These are phyloP conservation scores for Mortierella sp. DNA, from an alignment of 371 early-diverging fungal genomes.

Conservation along the genomic window DNA sequence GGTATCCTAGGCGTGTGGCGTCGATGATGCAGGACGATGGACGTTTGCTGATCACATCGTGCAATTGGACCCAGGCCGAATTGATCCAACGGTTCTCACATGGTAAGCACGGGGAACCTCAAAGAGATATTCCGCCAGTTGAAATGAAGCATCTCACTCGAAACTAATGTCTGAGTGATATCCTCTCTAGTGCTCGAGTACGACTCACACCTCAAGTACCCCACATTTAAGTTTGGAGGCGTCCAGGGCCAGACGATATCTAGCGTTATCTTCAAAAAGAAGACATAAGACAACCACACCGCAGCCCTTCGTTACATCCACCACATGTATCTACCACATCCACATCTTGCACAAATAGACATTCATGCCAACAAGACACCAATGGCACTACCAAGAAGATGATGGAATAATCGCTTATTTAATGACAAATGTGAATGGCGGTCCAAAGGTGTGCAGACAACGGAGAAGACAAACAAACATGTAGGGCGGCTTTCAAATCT, in stretches of 20 bases:
- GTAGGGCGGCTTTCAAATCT: slow-evolving; percentile 63
- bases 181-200: slow-evolving; percentile 67
- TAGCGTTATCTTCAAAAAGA: slow-evolving; percentile 81
- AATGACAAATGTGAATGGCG: too few species aligned
- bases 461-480: slow-evolving; percentile 3
- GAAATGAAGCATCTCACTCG: too few species aligned
- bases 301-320: too few species aligned
- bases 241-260: slow-evolving; percentile 85
- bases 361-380: too few species aligned
- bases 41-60: slow-evolving; percentile 86
- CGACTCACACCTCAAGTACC: slow-evolving; percentile 79
- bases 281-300: slow-evolving; percentile 6
- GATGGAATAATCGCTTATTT: too few species aligned
- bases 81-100: slow-evolving; percentile 70
- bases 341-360: too few species aligned
- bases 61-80: slow-evolving; percentile 94
- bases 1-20: slow-evolving; percentile 50
- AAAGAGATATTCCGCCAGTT: too few species aligned
- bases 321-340: too few species aligned
- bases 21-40: slow-evolving; percentile 61
- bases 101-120: slow-evolving; percentile 57
- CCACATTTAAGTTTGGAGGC: slow-evolving; percentile 90
- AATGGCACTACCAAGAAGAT: too few species aligned
- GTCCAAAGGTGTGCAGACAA: slow-evolving; percentile 2
- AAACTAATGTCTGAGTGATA: not conserved